Percentiles rank a stretch among this genome's conserved stretches.
These are phyloP conservation scores for Phaeosphaeriaceae sp. DNA, from an alignment of 2,329 filamentous ascomycete genomes.

Conservation along the genomic window DNA sequence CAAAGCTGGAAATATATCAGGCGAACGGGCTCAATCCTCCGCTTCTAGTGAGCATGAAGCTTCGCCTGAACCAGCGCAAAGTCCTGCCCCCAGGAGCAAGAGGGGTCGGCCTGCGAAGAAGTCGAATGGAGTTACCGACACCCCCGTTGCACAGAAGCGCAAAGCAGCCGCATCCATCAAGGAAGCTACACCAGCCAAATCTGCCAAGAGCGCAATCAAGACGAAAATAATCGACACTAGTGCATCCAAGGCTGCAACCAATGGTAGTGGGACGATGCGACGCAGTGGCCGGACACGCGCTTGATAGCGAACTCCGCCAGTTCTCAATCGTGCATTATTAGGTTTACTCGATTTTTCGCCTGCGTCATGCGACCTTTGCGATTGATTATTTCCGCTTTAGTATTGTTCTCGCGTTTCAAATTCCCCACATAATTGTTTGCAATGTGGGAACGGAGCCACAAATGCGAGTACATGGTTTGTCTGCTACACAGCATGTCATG, in stretches of 20 bases:
- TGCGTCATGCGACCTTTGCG: background rate
- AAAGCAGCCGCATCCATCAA: constrained; percentile 20
- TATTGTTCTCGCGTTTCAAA: background rate
- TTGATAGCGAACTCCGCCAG: constrained; percentile 3
- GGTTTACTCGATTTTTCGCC: background rate
- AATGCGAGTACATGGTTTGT: background rate
- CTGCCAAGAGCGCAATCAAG: constrained; percentile 20
- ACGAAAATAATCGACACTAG: constrained; percentile 19
- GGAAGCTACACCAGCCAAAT: constrained; percentile 23
- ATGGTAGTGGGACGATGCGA: constrained; percentile 21
- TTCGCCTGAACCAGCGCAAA: constrained; percentile 21
- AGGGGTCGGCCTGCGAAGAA: constrained; percentile 23
- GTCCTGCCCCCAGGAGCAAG: constrained; percentile 21
- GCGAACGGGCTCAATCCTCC: constrained; percentile 17
- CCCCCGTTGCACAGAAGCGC: constrained; percentile 22
- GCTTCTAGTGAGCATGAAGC: constrained; percentile 21
- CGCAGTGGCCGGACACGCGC: constrained; percentile 27
- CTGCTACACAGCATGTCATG: background rate
- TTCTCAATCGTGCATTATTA: background rate
- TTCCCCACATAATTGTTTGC: too few relatives aligned
- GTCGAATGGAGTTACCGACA: constrained; percentile 21
- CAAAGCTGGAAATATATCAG: constrained; percentile 10
- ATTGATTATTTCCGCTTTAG: background rate
- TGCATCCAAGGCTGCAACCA: constrained; percentile 15
- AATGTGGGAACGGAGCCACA: too few relatives aligned